These are phyloP conservation scores for Pleoardoris graminearum DNA, from an alignment of 2,329 filamentous ascomycete genomes.

Conservation along the genomic window DNA sequence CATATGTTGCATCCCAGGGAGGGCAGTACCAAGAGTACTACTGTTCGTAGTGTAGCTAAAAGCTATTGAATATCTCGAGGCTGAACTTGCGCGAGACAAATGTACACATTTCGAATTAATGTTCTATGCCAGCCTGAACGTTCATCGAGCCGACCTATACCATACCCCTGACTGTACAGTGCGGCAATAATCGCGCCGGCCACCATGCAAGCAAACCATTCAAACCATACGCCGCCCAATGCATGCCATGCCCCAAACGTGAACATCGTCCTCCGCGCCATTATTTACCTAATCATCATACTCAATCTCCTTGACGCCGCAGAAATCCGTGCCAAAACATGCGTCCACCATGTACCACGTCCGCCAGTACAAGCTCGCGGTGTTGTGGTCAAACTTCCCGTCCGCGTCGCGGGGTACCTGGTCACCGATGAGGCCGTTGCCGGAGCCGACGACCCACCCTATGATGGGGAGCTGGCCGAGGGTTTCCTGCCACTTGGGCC, in stretches of 20 bases:
- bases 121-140: background rate
- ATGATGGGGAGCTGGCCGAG: constrained; percentile 57
- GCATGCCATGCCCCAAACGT: background rate
- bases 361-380: constrained; percentile 63
- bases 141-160: background rate
- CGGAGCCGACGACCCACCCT: constrained; percentile 48
- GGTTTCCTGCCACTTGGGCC: constrained; percentile 47
- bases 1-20: too few relatives aligned
- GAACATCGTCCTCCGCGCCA: too few relatives aligned
- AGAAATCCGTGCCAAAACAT: constrained; percentile 63
- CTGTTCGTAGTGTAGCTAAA: too few relatives aligned
- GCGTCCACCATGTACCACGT: constrained; percentile 62
- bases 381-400: constrained; percentile 77
- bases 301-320: constrained; percentile 60
- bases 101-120: background rate
- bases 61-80: too few relatives aligned
- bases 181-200: background rate
- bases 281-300: constrained; percentile 42
- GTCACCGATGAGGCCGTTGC: constrained; percentile 69
- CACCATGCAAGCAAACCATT: background rate
- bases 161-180: background rate
- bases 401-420: constrained; percentile 72
- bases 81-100: background rate
- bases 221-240: constrained; percentile 5
- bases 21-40: too few relatives aligned